phyloP scores from a whole-genome alignment of 2,329 filamentous ascomycete genomes.

The Aspergillus sojae region DNA sequence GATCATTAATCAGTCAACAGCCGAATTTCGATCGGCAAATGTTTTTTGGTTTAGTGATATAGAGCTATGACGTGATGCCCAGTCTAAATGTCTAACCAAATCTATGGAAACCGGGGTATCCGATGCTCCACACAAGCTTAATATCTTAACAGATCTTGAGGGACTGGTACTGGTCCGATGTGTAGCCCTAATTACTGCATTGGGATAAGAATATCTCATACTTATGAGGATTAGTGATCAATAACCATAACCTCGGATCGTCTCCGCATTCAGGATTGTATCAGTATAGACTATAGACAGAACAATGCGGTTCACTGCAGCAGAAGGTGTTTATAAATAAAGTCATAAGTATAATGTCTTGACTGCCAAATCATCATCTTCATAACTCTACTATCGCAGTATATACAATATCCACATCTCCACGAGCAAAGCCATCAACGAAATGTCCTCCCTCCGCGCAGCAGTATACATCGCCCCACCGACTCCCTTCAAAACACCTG shows the following conservation, averaged over 20 bases:
- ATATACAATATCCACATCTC: not conserved
- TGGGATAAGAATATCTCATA: too few relatives aligned
- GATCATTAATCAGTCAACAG: not conserved
- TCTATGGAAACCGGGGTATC: not conserved
- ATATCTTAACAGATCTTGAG: not conserved
- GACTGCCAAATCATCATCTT: too few relatives aligned
- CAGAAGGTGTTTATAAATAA: too few relatives aligned
- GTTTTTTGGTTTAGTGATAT: not conserved
- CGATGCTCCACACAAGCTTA: not conserved
- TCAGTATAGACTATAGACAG: not conserved
- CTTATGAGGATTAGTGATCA: not conserved
- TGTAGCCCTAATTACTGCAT: too few relatives aligned
- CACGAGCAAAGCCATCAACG: not conserved
- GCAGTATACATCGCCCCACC: slow-evolving; percentile 11
- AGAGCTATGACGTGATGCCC: not conserved
- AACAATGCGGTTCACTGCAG: too few relatives aligned
- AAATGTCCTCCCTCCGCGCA: slow-evolving; percentile 4
- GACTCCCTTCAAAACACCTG: slow-evolving; percentile 6
- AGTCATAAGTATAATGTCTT: too few relatives aligned
- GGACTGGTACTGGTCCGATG: too few relatives aligned
- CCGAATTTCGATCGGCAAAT: not conserved
- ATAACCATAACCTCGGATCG: not conserved
- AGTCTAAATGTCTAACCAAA: not conserved
- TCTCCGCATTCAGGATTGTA: not conserved
- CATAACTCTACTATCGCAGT: too few relatives aligned